Evolutionary conservation across 1,284 basidiomycete species (phyloP), one percentile per base, ranked within the genome.

Genomic region (Marasmius sp.): DNA sequence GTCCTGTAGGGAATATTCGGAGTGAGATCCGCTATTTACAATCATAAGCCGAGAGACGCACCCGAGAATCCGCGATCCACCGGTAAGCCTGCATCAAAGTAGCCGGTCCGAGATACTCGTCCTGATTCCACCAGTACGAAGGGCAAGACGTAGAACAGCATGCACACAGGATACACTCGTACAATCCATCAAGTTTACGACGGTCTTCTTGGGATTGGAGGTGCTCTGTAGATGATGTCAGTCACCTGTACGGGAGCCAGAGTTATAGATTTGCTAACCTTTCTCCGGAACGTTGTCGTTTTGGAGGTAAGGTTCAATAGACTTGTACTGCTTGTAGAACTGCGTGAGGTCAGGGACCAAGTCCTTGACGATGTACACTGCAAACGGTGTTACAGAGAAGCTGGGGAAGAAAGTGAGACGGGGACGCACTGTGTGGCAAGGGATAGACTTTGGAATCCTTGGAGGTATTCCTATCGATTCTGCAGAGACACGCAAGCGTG

Each of bases 251-350:
- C 9, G 37, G 34, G 37, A 57, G 33, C 41, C 0, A n/a, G 2
- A 49, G 39, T 9, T 2, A 11, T 33, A 7, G 22, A 16, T 57
- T 50, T 7, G 27, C 61, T 54, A 75, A 75, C 80, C 88, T 66
- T 91, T 80, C 65, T 83, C 91, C 3, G 95, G 95, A 1, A 89
- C 88, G 77, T 92, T 94, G 76, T 95, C 91, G 77, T 95, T 95
- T 82, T 97, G 90, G 52, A 97, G 85, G 82, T 88, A 97, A 8
- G 94, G 95, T 78, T 99, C 90, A 76, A 99, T 98, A 45, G 95
- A 96, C 81, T 98, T 98, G 92, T 99, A 98, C 78, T 99, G 97
- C 80, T 99, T 98, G 89, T 97, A 97, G 85, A 95, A 97, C 67
- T 89, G 88, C 11, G 92, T 94, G 67, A 95, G 82, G 79, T 92